A percentile compares a stretch with the other conserved stretches of the same genome.
Conservation (phyloP, 2,329 filamentous ascomycete species). For the Knufia petricola region DNA sequence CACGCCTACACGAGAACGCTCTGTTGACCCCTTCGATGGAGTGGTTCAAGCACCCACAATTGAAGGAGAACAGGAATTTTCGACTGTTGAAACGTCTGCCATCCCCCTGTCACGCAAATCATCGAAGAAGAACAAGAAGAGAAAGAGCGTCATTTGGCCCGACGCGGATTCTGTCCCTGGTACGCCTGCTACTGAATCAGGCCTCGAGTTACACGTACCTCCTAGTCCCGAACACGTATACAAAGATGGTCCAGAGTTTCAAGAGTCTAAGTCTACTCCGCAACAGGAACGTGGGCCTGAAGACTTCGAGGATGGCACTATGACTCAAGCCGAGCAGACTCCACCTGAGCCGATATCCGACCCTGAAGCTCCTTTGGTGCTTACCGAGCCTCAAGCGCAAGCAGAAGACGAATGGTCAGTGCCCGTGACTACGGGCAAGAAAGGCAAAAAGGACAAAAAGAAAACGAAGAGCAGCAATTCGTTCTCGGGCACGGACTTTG, state of each 20-base stretch:
- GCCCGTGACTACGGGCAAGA: conserved; percentile 17
- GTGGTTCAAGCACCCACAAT: neutral
- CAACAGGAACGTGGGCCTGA: neutral
- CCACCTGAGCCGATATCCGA: neutral
- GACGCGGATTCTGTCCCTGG: conserved; percentile 7
- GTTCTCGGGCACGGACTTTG: neutral
- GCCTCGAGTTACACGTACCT: conserved; percentile 1
- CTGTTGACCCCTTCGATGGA: neutral
- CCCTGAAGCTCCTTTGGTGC: neutral
- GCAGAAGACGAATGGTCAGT: conserved; percentile 12
- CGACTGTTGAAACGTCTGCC: neutral
- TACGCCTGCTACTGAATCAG: conserved; percentile 5
- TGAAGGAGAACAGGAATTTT: neutral
- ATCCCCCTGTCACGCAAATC: neutral
- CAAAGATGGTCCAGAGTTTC: neutral
- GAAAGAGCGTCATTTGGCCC: conserved; percentile 8
- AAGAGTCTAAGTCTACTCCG: neutral
- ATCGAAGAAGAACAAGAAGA: conserved; percentile 10
- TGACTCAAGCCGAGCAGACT: neutral
- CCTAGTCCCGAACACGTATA: conserved; percentile 2
- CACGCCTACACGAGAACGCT: neutral
- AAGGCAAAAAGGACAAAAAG: conserved; percentile 20
- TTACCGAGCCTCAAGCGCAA: neutral
- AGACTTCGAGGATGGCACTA: neutral
- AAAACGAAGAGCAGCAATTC: conserved; percentile 1